Percentiles rank a stretch among this genome's conserved stretches.
phyloP scores from a whole-genome alignment of 2,329 filamentous ascomycete species.

The Coleophoma cylindrospora region DNA sequence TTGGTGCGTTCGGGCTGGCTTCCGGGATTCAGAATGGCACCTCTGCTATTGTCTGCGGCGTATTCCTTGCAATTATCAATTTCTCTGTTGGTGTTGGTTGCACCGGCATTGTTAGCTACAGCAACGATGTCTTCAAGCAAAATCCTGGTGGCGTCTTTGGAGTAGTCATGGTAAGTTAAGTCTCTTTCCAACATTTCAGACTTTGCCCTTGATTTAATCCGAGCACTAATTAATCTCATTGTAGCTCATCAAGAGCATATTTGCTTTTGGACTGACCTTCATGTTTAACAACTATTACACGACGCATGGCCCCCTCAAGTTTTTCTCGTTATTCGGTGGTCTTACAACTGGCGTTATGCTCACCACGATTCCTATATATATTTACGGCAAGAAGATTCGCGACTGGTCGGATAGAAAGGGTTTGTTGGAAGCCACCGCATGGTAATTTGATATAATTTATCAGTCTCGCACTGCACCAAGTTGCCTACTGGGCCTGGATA shows the following conservation, averaged over 20 bases:
- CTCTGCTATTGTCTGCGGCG: conserved; percentile 1
- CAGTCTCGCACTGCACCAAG: too few species aligned
- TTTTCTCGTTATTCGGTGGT: conserved; percentile 2
- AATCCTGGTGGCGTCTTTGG: conserved; percentile 4
- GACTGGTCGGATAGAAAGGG: neutral
- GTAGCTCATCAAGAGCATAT: conserved; percentile 3
- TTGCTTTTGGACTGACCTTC: conserved; percentile 7
- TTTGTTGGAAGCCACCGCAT: neutral
- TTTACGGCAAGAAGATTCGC: conserved; percentile 5
- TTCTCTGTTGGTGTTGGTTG: conserved; percentile 6
- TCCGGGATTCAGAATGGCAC: neutral
- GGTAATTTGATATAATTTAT: too few species aligned
- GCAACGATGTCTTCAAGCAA: conserved; percentile 5
- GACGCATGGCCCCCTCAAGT: neutral
- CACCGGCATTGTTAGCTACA: conserved; percentile 5
- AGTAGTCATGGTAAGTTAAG: conserved; percentile 4
- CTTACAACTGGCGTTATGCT: conserved; percentile 3
- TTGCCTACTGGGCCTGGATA: too few species aligned
- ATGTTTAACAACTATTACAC: conserved; percentile 4
- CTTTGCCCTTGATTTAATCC: too few species aligned
- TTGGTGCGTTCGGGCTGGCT: conserved; percentile 6
- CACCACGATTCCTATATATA: conserved; percentile 5
- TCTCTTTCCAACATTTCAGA: neutral
- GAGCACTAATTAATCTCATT: neutral
- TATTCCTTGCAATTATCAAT: conserved; percentile 4